phyloP scores from a whole-genome alignment of 257 asterid species.

The Solanum dulcamara region DNA sequence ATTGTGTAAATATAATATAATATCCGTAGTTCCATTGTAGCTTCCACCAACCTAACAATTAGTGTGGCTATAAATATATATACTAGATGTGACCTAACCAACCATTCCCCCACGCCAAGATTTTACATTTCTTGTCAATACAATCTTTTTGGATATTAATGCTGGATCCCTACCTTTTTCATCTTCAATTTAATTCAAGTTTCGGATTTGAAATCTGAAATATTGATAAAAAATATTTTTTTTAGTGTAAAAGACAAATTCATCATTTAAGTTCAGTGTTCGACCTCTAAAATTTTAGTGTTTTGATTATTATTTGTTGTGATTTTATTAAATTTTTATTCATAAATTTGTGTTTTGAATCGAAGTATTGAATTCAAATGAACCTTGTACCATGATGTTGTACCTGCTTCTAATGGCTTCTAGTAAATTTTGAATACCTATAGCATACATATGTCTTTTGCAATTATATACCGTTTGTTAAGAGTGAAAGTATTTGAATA shows the following conservation, averaged over 20 bases:
- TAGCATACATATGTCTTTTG: not conserved
- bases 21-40: conserved; percentile 5
- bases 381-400: not conserved
- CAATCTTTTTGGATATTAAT: not conserved
- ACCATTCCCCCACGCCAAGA: conserved; percentile 11
- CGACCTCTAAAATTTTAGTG: not conserved
- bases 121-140: not conserved
- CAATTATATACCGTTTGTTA: not conserved
- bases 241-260: not conserved
- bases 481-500: not conserved
- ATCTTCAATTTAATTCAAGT: not conserved
- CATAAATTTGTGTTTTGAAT: not conserved
- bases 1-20: too few relatives aligned
- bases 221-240: not conserved
- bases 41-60: conserved; percentile 51
- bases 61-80: conserved; percentile 3
- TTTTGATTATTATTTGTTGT: not conserved
- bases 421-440: not conserved
- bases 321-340: not conserved
- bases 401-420: not conserved
- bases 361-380: not conserved
- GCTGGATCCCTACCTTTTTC: not conserved
- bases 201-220: not conserved
- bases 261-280: not conserved
- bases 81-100: conserved; percentile 37